Conservation (phyloP, 2,329 filamentous ascomycete species). For the Ascosphaera apis region DNA sequence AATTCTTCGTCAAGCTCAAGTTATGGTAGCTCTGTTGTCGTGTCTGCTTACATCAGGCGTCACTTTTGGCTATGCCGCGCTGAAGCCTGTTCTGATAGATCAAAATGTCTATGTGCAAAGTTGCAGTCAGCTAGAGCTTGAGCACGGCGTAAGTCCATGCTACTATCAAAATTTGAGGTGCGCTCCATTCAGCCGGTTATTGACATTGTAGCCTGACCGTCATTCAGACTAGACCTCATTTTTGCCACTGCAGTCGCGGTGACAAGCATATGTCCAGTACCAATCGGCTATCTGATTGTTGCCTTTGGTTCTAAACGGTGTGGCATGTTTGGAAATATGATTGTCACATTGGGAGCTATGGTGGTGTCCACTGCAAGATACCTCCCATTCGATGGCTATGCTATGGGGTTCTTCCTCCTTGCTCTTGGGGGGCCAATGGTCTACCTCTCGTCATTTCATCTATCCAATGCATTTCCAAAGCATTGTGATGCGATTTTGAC, state of each 20-base stretch:
- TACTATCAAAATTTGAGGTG: conserved; percentile 33
- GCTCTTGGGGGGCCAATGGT: conserved; percentile 60
- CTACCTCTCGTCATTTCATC: conserved; percentile 64
- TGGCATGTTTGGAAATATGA: conserved; percentile 45
- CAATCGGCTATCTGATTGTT: conserved; percentile 68
- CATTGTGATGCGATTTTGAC: conserved; percentile 61
- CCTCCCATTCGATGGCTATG: conserved; percentile 50
- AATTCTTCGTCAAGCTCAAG: conserved; percentile 32
- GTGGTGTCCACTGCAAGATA: conserved; percentile 45
- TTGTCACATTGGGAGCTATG: conserved; percentile 45
- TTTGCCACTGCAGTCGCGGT: conserved; percentile 75
- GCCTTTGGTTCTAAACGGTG: conserved; percentile 56
- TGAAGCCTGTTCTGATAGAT: conserved; percentile 56
- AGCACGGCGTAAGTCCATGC: conserved; percentile 28
- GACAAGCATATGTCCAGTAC: conserved; percentile 68
- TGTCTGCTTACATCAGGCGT: conserved; percentile 59
- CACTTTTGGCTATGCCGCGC: conserved; percentile 64
- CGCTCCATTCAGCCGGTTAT: not conserved
- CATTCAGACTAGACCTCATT: conserved; percentile 55
- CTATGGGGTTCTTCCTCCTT: conserved; percentile 51
- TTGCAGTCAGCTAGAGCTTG: conserved; percentile 33
- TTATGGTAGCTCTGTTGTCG: conserved; percentile 43
- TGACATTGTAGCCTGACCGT: conserved; percentile 4
- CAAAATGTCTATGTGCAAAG: conserved; percentile 47
- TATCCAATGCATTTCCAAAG: conserved; percentile 61